Evolutionary conservation across 345 rosid species (phyloP).

Genomic region (Firmiana major): DNA sequence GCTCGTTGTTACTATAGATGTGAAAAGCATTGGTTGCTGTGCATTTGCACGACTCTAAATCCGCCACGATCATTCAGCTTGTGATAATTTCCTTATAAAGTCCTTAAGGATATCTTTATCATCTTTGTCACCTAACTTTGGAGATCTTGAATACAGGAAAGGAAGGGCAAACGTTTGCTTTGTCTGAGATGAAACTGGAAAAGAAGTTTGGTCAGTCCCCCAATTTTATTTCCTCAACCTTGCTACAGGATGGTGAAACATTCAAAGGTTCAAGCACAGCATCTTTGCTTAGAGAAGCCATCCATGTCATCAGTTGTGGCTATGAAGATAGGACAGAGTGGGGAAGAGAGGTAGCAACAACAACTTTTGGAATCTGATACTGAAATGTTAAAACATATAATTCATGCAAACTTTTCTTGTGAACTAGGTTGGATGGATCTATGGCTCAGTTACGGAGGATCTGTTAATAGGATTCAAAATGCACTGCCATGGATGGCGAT

Average conservation of each 20-base stretch:
- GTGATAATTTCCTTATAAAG: not conserved
- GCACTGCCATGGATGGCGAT: slow-evolving; percentile 83
- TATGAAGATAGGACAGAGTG: slow-evolving; percentile 74
- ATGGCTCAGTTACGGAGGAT: slow-evolving; percentile 64
- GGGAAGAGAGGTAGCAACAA: slow-evolving; percentile 66
- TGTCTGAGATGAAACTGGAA: slow-evolving; percentile 44
- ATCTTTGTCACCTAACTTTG: slow-evolving; percentile 5
- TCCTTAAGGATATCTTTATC: too few relatives aligned
- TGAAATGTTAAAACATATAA: not conserved
- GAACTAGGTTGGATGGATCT: slow-evolving; percentile 60
- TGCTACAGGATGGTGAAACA: slow-evolving; percentile 53
- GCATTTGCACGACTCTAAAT: not conserved
- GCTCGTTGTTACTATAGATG: not conserved
- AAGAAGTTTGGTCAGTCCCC: slow-evolving; percentile 76
- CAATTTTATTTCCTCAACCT: slow-evolving; percentile 51
- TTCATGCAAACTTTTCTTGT: not conserved
- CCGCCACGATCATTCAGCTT: not conserved
- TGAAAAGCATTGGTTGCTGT: not conserved
- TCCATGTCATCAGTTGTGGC: slow-evolving; percentile 71
- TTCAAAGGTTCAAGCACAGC: slow-evolving; percentile 49
- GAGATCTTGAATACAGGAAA: slow-evolving; percentile 21
- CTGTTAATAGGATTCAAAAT: slow-evolving; percentile 72
- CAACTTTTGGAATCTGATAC: not conserved
- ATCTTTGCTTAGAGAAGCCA: slow-evolving; percentile 64
- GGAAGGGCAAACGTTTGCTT: slow-evolving; percentile 21